Base-by-base conservation (phyloP, 1,284 basidiomycete species). In the Ceratobasidium theobromae region DNA sequence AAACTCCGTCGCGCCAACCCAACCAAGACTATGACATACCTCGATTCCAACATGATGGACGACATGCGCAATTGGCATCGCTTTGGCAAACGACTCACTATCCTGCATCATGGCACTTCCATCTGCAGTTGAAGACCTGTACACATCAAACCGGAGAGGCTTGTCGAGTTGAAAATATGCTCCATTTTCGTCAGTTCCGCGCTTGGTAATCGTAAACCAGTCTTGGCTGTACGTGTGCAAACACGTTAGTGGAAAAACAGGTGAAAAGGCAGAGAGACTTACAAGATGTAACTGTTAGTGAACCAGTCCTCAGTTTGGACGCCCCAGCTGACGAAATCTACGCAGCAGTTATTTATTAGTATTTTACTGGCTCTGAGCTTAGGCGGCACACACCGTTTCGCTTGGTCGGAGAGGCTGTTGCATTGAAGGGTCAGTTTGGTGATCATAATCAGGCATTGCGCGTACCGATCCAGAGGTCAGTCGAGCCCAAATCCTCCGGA, bases 101-200 rank as follows among this genome's bases (percentile, higher is more conserved):
- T 60, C 57, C 27, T 67, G 57, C 66, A 67, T 67, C 6, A 33
- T 33, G 4, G 21, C 9, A n/a, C 53, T 53, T 14, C 66, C 66
- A 11, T 53, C 66, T 14, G 51, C 57, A 23, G 45, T 64, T 16
- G 57, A 62, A 30, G 57, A 62, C 25, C 57, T 43, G 28, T 67
- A 67, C 5, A 67, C 66, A 30, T 67, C 53, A 43, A 67, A 67
- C 9, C 66, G 49, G 25, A 67, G 57, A 18, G 57, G 49, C n/a
- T 41, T 57, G n/a, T 67, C 66, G 25, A 67, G 41, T 32, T 54
- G 35, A n/a, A 33, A 48, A 45, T 38, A 67, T 4, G 14, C 5
- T 4, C 66, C 66, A 12, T 48, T 35, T 5, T 18, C 52, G 33
- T 67, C 66, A 2, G 28, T 27, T 6, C 66, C 66, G 33, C 41